Conservation (phyloP, 2,329 filamentous ascomycete species). For the Aspergillus transmontanensis region DNA sequence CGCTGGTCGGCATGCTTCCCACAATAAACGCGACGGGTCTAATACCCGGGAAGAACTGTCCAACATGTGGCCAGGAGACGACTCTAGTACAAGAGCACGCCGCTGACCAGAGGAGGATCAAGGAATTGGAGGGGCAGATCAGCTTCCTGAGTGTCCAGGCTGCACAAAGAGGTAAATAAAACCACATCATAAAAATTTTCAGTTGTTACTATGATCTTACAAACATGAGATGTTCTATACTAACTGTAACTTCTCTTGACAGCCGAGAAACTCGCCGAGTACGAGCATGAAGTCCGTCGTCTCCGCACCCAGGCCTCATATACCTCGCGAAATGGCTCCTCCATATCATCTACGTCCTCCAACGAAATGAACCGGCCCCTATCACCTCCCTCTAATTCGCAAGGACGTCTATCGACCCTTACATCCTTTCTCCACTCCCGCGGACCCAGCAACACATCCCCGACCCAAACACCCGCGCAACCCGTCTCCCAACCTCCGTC, state of each 20-base stretch:
- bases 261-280: conserved; percentile 63
- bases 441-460: conserved; percentile 38
- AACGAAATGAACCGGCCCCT: conserved; percentile 35
- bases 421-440: conserved; percentile 43
- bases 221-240: background rate
- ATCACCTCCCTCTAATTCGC: conserved; percentile 35
- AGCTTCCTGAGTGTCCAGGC: conserved; percentile 55
- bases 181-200: background rate
- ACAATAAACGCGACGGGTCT: conserved; percentile 29
- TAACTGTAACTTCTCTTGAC: conserved; percentile 3
- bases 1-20: conserved; percentile 33
- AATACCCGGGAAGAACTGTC: conserved; percentile 33
- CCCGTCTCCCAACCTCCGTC: conserved; percentile 23
- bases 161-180: conserved; percentile 52
- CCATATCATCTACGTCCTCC: conserved; percentile 32
- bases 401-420: conserved; percentile 41
- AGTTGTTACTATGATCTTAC: background rate
- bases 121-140: conserved; percentile 59
- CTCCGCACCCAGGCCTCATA: conserved; percentile 42
- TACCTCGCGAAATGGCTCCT: conserved; percentile 27
- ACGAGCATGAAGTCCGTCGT: conserved; percentile 62
- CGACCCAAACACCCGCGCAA: conserved; percentile 14
- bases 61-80: conserved; percentile 42
- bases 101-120: conserved; percentile 43
- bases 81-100: conserved; percentile 25